Evolutionary conservation across 1,284 basidiomycete genomes (phyloP).

Genomic region (Tylopilus sp.): DNA sequence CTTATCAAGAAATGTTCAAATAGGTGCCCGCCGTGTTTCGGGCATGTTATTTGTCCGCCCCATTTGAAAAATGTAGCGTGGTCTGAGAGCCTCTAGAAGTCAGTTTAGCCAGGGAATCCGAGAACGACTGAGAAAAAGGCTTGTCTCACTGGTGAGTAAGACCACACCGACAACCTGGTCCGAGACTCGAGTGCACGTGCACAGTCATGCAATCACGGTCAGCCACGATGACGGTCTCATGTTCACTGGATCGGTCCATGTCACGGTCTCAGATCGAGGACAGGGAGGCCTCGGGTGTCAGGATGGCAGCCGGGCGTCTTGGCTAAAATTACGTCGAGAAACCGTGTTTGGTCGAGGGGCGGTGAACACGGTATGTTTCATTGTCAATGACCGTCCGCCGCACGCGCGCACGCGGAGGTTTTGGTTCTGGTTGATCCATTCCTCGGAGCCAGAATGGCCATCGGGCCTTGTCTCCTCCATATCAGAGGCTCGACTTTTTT

Average conservation of each 20-base stretch:
- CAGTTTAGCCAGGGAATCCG: neutral
- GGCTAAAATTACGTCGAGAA: no score
- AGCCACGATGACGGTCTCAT: no score
- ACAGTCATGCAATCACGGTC: no score
- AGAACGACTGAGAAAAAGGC: neutral
- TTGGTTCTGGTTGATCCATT: no score
- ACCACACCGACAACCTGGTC: neutral
- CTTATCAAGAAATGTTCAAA: neutral
- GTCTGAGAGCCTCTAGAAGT: neutral
- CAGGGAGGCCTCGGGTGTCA: neutral
- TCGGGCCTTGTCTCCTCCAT: neutral
- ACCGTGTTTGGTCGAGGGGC: no score
- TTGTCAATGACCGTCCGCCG: no score
- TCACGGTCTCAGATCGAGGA: constrained; percentile 3
- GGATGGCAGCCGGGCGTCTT: neutral
- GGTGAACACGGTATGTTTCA: no score
- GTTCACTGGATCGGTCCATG: neutral
- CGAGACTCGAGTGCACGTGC: neutral
- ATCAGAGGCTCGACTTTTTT: neutral
- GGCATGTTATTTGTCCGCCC: neutral
- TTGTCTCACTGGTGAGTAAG: neutral
- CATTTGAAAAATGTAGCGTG: neutral
- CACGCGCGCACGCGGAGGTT: no score
- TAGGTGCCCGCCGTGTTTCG: constrained; percentile 2
- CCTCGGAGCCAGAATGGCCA: no score